These are phyloP conservation scores for Geoglossum glabrum DNA, from an alignment of 495 filamentous ascomycete genomes.

Conservation along the genomic window DNA sequence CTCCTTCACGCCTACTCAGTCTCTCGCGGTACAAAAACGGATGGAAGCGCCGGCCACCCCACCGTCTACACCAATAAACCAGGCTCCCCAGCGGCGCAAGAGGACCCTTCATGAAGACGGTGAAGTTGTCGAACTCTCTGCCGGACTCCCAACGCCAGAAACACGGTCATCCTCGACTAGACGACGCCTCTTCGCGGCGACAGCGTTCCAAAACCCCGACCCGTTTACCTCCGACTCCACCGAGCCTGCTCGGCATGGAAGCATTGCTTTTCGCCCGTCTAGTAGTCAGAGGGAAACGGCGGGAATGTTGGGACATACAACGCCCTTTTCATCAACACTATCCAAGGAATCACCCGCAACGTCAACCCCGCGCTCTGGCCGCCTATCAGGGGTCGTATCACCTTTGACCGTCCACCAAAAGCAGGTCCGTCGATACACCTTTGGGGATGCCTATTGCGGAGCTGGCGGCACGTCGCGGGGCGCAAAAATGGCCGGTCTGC, in stretches of 20 bases:
- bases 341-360: background rate
- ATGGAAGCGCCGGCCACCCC: background rate
- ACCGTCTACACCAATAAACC: background rate
- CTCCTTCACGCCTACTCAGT: background rate
- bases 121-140: background rate
- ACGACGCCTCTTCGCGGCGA: background rate
- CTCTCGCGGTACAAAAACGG: background rate
- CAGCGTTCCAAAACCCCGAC: background rate
- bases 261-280: background rate
- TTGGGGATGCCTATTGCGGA: conserved; percentile 57
- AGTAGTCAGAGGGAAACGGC: background rate
- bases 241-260: background rate
- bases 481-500: conserved; percentile 39
- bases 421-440: conserved; percentile 27
- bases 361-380: background rate
- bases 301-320: background rate
- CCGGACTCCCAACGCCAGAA: background rate
- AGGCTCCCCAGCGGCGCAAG: background rate
- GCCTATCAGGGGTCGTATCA: background rate
- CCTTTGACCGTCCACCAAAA: background rate
- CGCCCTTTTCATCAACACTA: background rate
- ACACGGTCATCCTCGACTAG: background rate
- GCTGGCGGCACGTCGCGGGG: conserved; percentile 58
- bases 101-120: background rate
- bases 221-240: background rate